phyloP scores from a whole-genome alignment of 192 early-diverging fungal genomes.

The Entophlyctis helioformis region DNA sequence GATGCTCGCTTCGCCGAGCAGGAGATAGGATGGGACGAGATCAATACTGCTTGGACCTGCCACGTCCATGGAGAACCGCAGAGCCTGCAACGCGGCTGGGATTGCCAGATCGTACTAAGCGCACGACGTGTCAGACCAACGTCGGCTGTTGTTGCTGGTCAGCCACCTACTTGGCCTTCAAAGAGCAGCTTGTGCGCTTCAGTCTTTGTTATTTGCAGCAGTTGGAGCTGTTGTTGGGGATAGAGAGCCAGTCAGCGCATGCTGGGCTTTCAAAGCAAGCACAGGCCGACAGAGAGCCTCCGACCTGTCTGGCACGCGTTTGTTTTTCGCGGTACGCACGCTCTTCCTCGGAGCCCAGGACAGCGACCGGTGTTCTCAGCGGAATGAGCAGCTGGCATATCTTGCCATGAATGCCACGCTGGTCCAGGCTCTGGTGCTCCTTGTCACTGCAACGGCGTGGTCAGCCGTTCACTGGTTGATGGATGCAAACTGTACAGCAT shows the following conservation, averaged over 20 bases:
- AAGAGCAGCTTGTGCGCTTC: slow-evolving; percentile 48
- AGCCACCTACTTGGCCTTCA: slow-evolving; percentile 28
- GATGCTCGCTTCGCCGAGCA: slow-evolving; percentile 47
- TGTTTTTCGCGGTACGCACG: slow-evolving; percentile 27
- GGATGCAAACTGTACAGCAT: background rate
- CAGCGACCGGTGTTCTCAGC: slow-evolving; percentile 29
- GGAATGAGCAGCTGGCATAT: slow-evolving; percentile 36
- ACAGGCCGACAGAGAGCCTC: too few species aligned
- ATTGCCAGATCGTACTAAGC: slow-evolving; percentile 41
- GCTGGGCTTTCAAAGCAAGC: too few species aligned
- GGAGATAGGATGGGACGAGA: slow-evolving; percentile 42
- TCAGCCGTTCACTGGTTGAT: background rate
- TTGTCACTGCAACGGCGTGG: slow-evolving; percentile 19
- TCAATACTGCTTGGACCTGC: slow-evolving; percentile 36
- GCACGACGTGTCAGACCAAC: too few species aligned
- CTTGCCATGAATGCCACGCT: slow-evolving; percentile 35
- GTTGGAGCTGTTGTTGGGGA: slow-evolving; percentile 13
- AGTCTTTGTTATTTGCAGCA: slow-evolving; percentile 33
- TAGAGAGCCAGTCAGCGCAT: too few species aligned
- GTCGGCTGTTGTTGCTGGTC: too few species aligned
- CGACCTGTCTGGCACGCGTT: slow-evolving; percentile 22
- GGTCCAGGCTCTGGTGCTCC: slow-evolving; percentile 39
- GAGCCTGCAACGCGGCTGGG: slow-evolving; percentile 43
- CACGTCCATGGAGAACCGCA: slow-evolving; percentile 41
- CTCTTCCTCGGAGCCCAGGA: slow-evolving; percentile 48